A percentile compares a stretch with the other conserved stretches of the same genome.
These are phyloP conservation scores for Rhizopogon rudus DNA, from an alignment of 768 basidiomycete genomes.

Conservation along the genomic window DNA sequence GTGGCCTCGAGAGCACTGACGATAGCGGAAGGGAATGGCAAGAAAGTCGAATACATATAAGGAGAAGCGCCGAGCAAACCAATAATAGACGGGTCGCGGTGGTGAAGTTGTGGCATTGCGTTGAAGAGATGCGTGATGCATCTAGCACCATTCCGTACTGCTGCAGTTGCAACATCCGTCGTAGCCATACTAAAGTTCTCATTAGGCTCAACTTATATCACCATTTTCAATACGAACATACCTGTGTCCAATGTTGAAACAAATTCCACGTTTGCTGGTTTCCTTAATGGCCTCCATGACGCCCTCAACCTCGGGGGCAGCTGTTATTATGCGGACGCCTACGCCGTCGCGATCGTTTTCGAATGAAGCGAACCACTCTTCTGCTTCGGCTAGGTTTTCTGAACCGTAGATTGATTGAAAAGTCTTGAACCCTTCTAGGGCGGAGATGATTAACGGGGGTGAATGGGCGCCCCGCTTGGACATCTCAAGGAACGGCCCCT, in stretches of 20 bases:
- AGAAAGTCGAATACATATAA: constrained; percentile 37
- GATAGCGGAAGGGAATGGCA: constrained; percentile 15
- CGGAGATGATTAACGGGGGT: constrained; percentile 55
- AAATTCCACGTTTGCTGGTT: constrained; percentile 59
- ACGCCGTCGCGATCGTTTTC: constrained; percentile 25
- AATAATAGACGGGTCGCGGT: constrained; percentile 89
- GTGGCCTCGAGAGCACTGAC: constrained; percentile 10
- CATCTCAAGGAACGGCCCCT: constrained; percentile 83
- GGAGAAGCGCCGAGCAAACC: constrained; percentile 81
- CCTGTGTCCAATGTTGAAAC: constrained; percentile 91
- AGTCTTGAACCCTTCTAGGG: constrained; percentile 56
- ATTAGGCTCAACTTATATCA: neutral
- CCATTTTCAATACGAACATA: constrained; percentile 21
- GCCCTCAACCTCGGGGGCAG: constrained; percentile 82
- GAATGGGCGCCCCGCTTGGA: constrained; percentile 85
- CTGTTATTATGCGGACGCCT: constrained; percentile 77
- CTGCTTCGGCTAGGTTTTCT: constrained; percentile 54
- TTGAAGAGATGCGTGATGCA: constrained; percentile 93
- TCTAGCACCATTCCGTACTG: constrained; percentile 69
- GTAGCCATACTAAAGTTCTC: constrained; percentile 54
- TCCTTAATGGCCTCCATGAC: constrained; percentile 67
- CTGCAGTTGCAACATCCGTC: constrained; percentile 66
- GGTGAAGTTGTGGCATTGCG: constrained; percentile 87
- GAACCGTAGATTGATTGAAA: constrained; percentile 74
- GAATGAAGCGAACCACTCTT: constrained; percentile 61